Evolutionary conservation across 345 rosid species (phyloP).

Genomic region (Populus davidiana): DNA sequence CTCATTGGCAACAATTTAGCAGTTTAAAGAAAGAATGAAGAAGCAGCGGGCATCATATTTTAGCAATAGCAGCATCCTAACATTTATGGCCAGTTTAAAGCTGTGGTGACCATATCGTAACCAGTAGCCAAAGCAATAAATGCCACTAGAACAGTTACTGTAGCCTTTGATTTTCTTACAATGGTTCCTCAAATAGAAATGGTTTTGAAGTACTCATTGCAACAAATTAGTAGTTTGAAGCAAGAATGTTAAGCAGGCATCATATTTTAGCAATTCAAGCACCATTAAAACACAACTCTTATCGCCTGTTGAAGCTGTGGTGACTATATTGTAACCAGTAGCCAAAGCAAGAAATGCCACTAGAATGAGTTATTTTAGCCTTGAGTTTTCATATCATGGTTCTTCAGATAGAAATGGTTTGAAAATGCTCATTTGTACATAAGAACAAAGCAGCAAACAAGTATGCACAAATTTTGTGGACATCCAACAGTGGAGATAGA

Average conservation of each 20-base stretch:
- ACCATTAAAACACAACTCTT: background rate
- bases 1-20: background rate
- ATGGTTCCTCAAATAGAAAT: no score
- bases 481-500: background rate
- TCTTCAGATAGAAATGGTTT: background rate
- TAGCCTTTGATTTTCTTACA: no score
- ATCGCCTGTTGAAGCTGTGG: background rate
- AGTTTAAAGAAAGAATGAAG: background rate
- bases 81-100: no score
- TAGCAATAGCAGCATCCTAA: no score
- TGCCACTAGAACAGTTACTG: no score
- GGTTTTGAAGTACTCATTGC: no score
- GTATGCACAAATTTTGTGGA: background rate
- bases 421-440: background rate
- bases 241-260: background rate
- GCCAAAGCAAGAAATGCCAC: background rate
- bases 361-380: background rate
- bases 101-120: no score
- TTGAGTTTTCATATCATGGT: background rate
- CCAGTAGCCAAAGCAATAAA: no score
- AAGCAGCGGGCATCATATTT: no score
- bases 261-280: background rate
- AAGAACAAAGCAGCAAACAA: background rate
- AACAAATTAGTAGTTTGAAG: background rate
- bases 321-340: background rate